Base-by-base conservation (phyloP, 345 rosid species). In the Camelina sativa region DNA sequence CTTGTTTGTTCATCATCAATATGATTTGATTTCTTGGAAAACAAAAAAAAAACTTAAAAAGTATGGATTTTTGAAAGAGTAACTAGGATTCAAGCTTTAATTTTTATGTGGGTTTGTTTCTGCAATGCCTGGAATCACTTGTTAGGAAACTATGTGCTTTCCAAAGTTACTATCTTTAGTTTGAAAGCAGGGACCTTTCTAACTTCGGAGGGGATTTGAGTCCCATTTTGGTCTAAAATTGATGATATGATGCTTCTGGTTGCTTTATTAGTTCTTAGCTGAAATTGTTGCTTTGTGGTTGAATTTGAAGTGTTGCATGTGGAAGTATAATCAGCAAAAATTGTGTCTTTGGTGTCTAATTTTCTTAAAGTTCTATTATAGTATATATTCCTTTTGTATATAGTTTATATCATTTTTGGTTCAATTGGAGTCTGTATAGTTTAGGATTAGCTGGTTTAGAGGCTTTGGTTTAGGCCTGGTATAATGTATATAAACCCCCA, bases 111-210 rank as follows among this genome's bases (percentile, higher is more conserved):
- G 44, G 44, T 7, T 69, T 54, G 5, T 25, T 46, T 9, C 48
- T 17, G 23, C 37, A 15, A 46, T 65, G 4, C 51, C 10, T 38
- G 19, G 15, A 64, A 23, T 48, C 34, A 12, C 41, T 58, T 74
- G 11, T 65, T 47, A 20, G 34, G 16, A 19, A 28, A 22, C 58
- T 23, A n/a, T 13, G 46, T 13, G 46, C 11, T 47, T 47, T 22
- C 13, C 3, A 12, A 74, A 67, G 62, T 75, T 75, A 10, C 71
- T 44, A 69, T 37, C 28, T 69, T 68, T 68, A 30, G 11, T 48
- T 37, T 1, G 0, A 59, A 51, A 13, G 28, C 59, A 19, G 7
- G 40, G 44, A 55, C 19, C 67, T 48, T 72, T 51, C 30, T 47
- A 17, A 67, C 12, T 20, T 73, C n/a, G 23, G 1, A 2, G 47